Evolutionary conservation across 371 early-diverging fungal genomes (phyloP), one percentile per base, ranked within the genome.

Genomic region (Mucor sp.): DNA sequence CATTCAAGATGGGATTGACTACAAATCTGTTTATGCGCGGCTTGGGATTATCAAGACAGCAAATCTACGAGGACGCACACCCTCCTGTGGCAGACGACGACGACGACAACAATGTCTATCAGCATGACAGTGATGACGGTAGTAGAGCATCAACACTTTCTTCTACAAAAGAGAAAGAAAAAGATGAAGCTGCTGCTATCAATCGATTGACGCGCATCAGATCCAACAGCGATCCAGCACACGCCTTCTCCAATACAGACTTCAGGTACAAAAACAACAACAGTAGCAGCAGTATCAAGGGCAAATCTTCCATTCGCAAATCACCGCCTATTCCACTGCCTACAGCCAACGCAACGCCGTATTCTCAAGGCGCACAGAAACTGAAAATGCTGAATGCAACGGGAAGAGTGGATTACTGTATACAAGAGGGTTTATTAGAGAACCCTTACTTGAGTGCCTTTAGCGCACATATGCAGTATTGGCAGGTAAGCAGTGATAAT

Each of bases 361-460:
- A 82, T 68, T 66, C 71, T 43, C 56, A 78, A 55, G 79, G 86
- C 61, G 70, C 85, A 69, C 60, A 76, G 75, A 63, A 83, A 57
- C 59, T 90, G 48, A 76, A 75, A n/a, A 75, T 76, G 43, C 71
- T 94, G 60, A 94, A 94, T 74, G 80, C 79, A 11, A 84, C 85
- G 14, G 93, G 91, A 0, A 82, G 93, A 6, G 82, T 94, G 2
- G 95, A 94, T 70, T 94, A 84, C 75, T 89, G 85, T 60, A 70
- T 94, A 35, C 93, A 93, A 74, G 92, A 93, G 67, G 91, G 92
- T 17, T 72, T 92, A 33, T 76, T 94, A 44, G 94, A 93, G 69
- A 91, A 91, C 62, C 87, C 92, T 8, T 94, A 94, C 65, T 65
- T 93, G 58, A 87, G 85, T 33, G 90, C 93, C 35, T 79, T 94